Evolutionary conservation across 352 stramenopile species (phyloP).

Genomic region (Globisporangium paroecandrum): DNA sequence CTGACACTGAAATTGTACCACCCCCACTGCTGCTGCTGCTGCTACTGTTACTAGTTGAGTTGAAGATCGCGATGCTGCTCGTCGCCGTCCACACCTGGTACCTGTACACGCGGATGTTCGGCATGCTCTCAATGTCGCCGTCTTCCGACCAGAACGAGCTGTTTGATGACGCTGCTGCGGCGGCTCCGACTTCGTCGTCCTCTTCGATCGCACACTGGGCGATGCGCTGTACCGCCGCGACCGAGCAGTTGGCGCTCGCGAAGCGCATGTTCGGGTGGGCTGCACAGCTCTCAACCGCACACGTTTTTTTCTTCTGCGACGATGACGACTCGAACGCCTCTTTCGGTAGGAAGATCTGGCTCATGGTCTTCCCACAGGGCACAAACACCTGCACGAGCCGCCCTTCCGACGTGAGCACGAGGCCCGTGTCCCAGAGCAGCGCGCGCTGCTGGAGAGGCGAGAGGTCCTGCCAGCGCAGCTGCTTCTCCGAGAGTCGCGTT

Average conservation of each 20-base stretch:
- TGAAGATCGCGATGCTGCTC: not conserved
- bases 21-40: not conserved
- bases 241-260: constrained; percentile 11
- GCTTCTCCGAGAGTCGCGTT: not conserved
- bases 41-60: not conserved
- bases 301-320: not conserved
- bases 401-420: constrained; percentile 26
- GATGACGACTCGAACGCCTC: constrained; percentile 3
- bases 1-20: not conserved
- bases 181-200: not conserved
- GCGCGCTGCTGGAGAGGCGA: constrained; percentile 35
- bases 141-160: constrained; percentile 13
- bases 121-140: not conserved
- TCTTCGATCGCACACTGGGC: constrained; percentile 11
- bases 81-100: not conserved
- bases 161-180: not conserved
- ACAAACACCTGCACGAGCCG: constrained; percentile 14
- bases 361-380: constrained; percentile 11
- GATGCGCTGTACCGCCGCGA: not conserved
- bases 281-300: constrained; percentile 2
- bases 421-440: constrained; percentile 48
- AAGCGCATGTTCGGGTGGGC: not conserved
- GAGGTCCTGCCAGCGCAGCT: constrained; percentile 3
- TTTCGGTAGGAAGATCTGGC: constrained; percentile 7
- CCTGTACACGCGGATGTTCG: constrained; percentile 3